phyloP scores from a whole-genome alignment of 83 land plant genomes.

The Diphasiastrum complanatum region DNA sequence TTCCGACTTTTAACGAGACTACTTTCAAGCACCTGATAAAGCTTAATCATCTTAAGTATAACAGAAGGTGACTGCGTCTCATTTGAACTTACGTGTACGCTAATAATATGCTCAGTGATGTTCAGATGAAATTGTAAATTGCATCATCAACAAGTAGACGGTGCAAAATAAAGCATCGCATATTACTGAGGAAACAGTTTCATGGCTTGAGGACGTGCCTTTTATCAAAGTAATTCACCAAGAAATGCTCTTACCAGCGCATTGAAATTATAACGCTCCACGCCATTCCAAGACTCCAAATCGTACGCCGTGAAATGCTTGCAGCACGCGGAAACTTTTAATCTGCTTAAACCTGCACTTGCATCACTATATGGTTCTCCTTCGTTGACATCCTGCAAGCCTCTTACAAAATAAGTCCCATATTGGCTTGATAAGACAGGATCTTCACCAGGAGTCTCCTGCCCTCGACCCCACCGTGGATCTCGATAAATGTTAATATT shows the following conservation, averaged over 20 bases:
- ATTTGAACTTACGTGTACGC: not conserved
- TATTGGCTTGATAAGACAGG: conserved; percentile 25
- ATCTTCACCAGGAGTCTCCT: conserved; percentile 38
- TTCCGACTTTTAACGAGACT: no score
- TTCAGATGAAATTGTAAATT: not conserved
- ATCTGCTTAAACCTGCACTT: not conserved
- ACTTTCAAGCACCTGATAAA: no score
- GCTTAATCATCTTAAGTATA: not conserved
- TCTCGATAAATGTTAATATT: conserved; percentile 35
- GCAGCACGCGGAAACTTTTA: conserved; percentile 28
- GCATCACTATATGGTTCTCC: conserved; percentile 1
- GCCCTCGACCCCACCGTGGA: conserved; percentile 36
- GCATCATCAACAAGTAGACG: not conserved
- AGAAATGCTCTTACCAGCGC: conserved; percentile 9
- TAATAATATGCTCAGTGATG: not conserved
- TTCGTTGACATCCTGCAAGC: conserved; percentile 5
- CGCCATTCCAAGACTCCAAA: conserved; percentile 18
- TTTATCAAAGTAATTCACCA: no score
- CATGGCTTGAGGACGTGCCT: not conserved
- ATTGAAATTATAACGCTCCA: conserved; percentile 11
- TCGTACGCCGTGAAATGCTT: conserved; percentile 28
- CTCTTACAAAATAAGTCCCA: conserved; percentile 6
- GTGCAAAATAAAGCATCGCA: not conserved
- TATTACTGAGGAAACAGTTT: not conserved
- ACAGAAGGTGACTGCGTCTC: no score